Evolutionary conservation across 2,329 filamentous ascomycete genomes (phyloP).

Genomic region (Claviceps pazoutovae): DNA sequence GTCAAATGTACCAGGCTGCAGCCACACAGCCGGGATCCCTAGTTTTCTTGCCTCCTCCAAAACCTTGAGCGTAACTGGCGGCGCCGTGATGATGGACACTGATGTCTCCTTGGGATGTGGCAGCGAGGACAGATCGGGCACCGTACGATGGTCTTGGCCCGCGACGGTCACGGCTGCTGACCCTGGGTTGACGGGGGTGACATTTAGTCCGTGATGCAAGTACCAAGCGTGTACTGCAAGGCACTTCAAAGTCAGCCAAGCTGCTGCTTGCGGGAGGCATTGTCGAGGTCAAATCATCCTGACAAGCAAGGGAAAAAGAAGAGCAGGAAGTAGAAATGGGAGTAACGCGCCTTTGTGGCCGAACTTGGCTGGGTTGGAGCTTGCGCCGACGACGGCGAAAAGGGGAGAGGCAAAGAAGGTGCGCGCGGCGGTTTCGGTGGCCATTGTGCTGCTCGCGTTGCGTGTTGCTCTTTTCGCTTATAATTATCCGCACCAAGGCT

Average conservation of each 20-base stretch:
- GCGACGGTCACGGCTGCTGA: constrained; percentile 48
- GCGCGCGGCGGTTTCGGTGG: constrained; percentile 57
- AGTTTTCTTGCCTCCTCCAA: constrained; percentile 64
- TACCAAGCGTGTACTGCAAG: constrained; percentile 79
- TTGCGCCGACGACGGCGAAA: constrained; percentile 85
- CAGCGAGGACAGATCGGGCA: constrained; percentile 52
- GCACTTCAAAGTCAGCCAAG: not conserved
- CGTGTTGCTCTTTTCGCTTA: too few relatives aligned
- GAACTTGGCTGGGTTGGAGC: constrained; percentile 70
- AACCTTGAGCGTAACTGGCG: constrained; percentile 57
- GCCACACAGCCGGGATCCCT: constrained; percentile 64
- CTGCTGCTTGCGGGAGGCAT: not conserved
- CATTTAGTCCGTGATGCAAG: constrained; percentile 57
- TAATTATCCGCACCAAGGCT: not conserved
- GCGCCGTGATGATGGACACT: constrained; percentile 79
- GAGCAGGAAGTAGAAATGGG: not conserved
- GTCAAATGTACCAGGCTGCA: constrained; percentile 85
- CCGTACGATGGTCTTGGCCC: constrained; percentile 44
- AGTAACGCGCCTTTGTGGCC: constrained; percentile 64
- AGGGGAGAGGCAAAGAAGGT: constrained; percentile 66
- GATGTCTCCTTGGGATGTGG: constrained; percentile 54
- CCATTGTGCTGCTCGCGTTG: constrained; percentile 23
- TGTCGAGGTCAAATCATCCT: not conserved
- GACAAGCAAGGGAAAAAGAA: not conserved
- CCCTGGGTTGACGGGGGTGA: constrained; percentile 72